Conservation (phyloP, 192 early-diverging fungal genomes). For the Entomortierella lignicola region DNA sequence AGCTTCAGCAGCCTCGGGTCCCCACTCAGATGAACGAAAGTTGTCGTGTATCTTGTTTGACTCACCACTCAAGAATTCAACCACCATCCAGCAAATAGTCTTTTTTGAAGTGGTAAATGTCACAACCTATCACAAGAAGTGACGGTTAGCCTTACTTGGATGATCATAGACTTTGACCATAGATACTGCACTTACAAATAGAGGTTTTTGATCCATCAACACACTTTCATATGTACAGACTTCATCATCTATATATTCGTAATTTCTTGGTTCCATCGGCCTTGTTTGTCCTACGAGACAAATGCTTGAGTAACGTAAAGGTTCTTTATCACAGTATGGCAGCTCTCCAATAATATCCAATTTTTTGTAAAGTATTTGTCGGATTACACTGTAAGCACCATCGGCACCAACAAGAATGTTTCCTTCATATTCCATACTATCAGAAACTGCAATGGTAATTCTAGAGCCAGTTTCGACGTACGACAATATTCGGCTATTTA, state of each 20-base stretch:
- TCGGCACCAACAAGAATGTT: conserved; percentile 23
- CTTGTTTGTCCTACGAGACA: conserved; percentile 15
- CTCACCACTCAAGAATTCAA: conserved; percentile 3
- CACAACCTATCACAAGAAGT: neutral
- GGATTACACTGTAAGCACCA: conserved; percentile 15
- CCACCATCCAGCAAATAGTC: conserved; percentile 15
- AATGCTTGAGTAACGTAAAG: neutral
- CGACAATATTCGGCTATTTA: conserved; percentile 9
- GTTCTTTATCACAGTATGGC: neutral
- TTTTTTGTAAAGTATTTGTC: conserved; percentile 4
- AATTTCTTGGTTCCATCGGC: neutral
- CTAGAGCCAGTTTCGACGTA: neutral
- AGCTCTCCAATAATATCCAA: neutral
- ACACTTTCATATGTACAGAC: neutral
- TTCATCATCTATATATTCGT: neutral
- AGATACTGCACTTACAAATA: too few species aligned
- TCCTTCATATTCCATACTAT: conserved; percentile 8
- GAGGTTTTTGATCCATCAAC: neutral
- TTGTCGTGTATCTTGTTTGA: neutral
- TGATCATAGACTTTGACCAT: too few species aligned
- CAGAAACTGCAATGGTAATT: conserved; percentile 5
- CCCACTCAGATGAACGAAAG: conserved; percentile 4
- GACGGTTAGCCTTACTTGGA: too few species aligned
- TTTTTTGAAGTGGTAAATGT: conserved; percentile 8
- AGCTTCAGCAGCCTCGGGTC: conserved; percentile 7